Base-by-base conservation (phyloP, 257 asterid genomes). In the Solanum piurae region DNA sequence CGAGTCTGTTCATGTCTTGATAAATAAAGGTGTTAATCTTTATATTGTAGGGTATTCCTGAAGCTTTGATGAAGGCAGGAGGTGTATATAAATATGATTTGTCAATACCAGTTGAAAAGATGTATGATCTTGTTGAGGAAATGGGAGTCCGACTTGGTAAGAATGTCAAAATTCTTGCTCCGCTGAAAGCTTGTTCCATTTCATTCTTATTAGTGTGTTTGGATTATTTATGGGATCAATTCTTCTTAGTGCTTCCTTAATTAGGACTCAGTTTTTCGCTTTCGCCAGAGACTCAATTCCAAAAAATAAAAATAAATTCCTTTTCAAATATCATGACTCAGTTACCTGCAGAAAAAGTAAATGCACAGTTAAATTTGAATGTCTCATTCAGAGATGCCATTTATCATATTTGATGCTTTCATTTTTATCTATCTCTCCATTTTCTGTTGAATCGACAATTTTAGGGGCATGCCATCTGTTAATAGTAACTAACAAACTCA, bases 21-120 rank as follows among this genome's bases (percentile, higher is more conserved):
- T 46, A 29, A 29, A 80, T 46, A 33, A 49, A 88, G 90, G 58
- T 71, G 40, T 29, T 64, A 64, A 85, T 87, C 75, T 72, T 68
- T 87, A 87, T 89, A 52, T 73, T 86, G 83, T 92, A 97, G 98
- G 99, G 99, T 86, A 58, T 97, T 87, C 92, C 99, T 80, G 99
- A 97, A 94, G 99, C 99, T 87, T 88, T 97, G 90, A 91, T 95
- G 98, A 97, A 95, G n/a, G n/a, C n/a, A n/a, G n/a, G n/a, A n/a
- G n/a, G 97, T 49, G 95, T 92, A 27, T 97, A 93, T 92, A 97
- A 97, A 90, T 97, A 97, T 80, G 99, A 97, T 92, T 89, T 95
- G 89, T 97, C 99, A 44, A 89, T 97, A 82, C 99, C 99, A 79
- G 92, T 92, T 73, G 98, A 91, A 84, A 95, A 94, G 92, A 93